Conservation (phyloP, 148 eudicot genomes). For the Heliosperma pusillum region DNA sequence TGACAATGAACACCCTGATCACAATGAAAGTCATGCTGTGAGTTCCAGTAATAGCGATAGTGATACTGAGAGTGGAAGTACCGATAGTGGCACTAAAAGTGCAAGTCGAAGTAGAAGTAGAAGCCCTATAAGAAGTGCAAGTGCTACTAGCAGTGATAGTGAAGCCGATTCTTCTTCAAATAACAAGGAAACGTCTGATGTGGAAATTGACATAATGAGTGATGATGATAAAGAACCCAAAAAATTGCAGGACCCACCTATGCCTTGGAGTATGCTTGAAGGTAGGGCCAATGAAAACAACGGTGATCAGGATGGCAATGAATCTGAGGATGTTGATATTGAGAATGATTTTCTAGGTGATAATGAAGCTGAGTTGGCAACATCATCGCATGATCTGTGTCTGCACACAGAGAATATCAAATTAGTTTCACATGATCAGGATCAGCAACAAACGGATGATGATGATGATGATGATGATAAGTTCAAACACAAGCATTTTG, state of each 20-base stretch:
- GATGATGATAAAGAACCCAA: slow-evolving; percentile 73
- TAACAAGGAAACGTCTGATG: slow-evolving; percentile 92
- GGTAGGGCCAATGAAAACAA: slow-evolving; percentile 30
- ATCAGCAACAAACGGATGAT: slow-evolving; percentile 32
- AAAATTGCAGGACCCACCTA: slow-evolving; percentile 36
- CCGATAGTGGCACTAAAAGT: slow-evolving; percentile 65
- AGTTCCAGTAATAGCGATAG: slow-evolving; percentile 73
- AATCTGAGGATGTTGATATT: slow-evolving; percentile 57
- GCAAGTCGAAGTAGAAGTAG: slow-evolving; percentile 72
- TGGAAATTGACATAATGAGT: slow-evolving; percentile 84
- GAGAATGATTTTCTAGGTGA: slow-evolving; percentile 46
- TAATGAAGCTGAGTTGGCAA: slow-evolving; percentile 39
- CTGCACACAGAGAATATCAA: slow-evolving; percentile 31
- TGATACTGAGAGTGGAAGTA: slow-evolving; percentile 62
- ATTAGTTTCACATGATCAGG: slow-evolving; percentile 32
- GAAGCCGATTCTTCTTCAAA: slow-evolving; percentile 89
- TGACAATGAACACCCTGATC: slow-evolving; percentile 58
- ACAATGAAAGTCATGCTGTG: slow-evolving; percentile 47
- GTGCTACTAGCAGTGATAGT: slow-evolving; percentile 86
- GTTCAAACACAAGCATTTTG: slow-evolving; percentile 35
- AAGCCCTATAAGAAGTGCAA: slow-evolving; percentile 67
- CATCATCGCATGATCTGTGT: slow-evolving; percentile 27
- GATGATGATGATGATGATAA: slow-evolving; percentile 35
- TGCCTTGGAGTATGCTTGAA: slow-evolving; percentile 44
- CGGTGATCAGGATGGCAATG: slow-evolving; percentile 51